Evolutionary conservation across 1,284 basidiomycete genomes (phyloP).

Genomic region (Cryptococcus hybrid): DNA sequence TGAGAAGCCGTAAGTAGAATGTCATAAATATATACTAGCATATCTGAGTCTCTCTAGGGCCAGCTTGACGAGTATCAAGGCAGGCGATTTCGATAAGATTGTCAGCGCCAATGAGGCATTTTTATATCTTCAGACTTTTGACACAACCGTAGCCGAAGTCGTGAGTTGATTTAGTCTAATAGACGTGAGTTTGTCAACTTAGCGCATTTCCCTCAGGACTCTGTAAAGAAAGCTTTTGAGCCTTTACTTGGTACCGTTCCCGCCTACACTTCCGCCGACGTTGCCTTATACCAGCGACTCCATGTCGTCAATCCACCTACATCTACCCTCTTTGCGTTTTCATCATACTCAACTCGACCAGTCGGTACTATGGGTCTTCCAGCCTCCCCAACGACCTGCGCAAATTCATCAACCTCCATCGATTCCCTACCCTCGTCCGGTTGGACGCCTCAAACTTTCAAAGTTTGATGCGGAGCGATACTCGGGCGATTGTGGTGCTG

Average conservation of each 20-base stretch:
- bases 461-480: constrained; percentile 70
- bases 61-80: constrained; percentile 54
- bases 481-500: constrained; percentile 70
- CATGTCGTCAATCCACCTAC: constrained; percentile 56
- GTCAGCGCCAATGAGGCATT: constrained; percentile 62
- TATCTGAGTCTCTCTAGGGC: constrained; percentile 41
- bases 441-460: constrained; percentile 73
- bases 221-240: constrained; percentile 56
- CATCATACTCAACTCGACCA: constrained; percentile 56
- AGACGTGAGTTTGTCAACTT: not conserved
- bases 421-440: constrained; percentile 67
- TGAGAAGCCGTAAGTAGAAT: constrained; percentile 57
- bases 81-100: constrained; percentile 54
- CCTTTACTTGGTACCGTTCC: constrained; percentile 67
- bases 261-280: constrained; percentile 56
- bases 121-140: constrained; percentile 64
- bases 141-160: constrained; percentile 44
- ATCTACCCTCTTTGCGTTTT: constrained; percentile 70
- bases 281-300: constrained; percentile 55
- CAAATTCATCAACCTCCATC: constrained; percentile 63
- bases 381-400: constrained; percentile 25
- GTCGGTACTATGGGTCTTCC: constrained; percentile 41
- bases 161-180: constrained; percentile 28
- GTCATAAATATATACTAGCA: not conserved
- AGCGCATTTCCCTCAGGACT: constrained; percentile 43